Conservation (phyloP, 768 basidiomycete genomes). For the Russula olivacea region DNA sequence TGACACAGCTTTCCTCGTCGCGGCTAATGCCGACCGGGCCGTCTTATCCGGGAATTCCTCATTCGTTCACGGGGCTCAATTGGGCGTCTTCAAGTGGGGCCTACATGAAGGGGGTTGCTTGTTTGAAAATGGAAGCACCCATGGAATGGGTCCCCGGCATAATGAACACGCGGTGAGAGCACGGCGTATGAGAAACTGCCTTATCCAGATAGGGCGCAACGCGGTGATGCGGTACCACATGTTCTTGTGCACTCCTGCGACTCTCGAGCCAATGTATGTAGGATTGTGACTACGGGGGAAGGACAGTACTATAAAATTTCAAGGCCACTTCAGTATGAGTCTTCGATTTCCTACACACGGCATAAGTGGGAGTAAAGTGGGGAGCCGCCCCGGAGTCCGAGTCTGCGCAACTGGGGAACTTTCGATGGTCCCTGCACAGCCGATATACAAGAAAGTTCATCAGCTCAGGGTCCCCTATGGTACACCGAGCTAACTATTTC, state of each 20-base stretch:
- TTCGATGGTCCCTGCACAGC: conserved; percentile 9
- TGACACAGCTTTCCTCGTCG: neutral
- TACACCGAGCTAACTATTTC: conserved; percentile 13
- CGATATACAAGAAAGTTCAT: conserved; percentile 12
- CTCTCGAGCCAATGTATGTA: neutral
- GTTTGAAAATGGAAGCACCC: conserved; percentile 15
- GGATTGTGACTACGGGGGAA: neutral
- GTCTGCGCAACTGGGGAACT: neutral
- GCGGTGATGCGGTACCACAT: conserved; percentile 4
- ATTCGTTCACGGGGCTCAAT: no score
- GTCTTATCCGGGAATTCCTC: neutral
- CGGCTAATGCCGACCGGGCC: conserved; percentile 10
- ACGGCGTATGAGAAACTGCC: conserved; percentile 16
- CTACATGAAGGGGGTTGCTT: neutral
- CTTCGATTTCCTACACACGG: neutral
- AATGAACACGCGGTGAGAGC: conserved; percentile 8
- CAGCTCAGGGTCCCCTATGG: neutral
- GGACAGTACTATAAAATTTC: neutral
- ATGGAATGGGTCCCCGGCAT: neutral
- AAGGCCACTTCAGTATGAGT: neutral
- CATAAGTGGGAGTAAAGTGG: neutral
- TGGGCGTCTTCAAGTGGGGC: neutral
- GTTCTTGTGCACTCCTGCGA: neutral
- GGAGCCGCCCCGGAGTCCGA: neutral
- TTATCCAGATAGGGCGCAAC: neutral